Conservation (phyloP, 176 grass and related monocot genomes). For the Triticum timopheevii region DNA sequence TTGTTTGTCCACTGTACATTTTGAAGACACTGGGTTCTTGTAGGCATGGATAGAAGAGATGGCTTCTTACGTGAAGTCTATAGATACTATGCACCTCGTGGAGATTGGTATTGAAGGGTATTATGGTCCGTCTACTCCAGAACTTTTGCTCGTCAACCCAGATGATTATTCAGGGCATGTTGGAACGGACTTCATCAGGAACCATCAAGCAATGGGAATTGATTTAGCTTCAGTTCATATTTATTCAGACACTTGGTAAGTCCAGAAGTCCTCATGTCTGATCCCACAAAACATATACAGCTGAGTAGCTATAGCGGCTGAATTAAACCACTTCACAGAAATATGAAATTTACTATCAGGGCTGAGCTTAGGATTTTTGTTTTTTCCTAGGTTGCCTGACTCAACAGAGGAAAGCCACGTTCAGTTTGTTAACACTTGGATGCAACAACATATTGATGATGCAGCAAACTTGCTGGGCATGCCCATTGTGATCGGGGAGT, state of each 20-base stretch:
- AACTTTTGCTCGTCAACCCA: constrained; percentile 58
- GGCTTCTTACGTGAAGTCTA: constrained; percentile 62
- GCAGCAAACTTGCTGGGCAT: constrained; percentile 64
- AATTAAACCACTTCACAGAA: background rate
- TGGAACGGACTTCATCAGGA: constrained; percentile 87
- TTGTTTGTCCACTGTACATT: background rate
- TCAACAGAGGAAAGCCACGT: constrained; percentile 52
- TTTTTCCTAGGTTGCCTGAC: constrained; percentile 57
- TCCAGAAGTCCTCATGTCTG: background rate
- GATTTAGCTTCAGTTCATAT: constrained; percentile 82
- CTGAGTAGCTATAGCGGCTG: background rate
- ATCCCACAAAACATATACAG: background rate
- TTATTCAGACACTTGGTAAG: constrained; percentile 76
- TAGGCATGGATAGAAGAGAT: constrained; percentile 97
- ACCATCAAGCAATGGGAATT: constrained; percentile 56
- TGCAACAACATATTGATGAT: constrained; percentile 73
- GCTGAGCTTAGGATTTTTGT: background rate
- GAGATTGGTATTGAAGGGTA: constrained; percentile 71
- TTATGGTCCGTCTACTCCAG: constrained; percentile 68
- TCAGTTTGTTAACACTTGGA: constrained; percentile 69
- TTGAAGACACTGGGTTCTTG: constrained; percentile 4
- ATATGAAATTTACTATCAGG: background rate
- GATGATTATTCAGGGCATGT: constrained; percentile 40
- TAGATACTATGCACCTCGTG: constrained; percentile 62
- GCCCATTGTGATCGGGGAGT: constrained; percentile 73